A percentile compares a stretch with the other conserved stretches of the same genome.
These are phyloP conservation scores for Pseudogymnoascus sp. DNA, from an alignment of 2,329 filamentous ascomycete species.

Conservation along the genomic window DNA sequence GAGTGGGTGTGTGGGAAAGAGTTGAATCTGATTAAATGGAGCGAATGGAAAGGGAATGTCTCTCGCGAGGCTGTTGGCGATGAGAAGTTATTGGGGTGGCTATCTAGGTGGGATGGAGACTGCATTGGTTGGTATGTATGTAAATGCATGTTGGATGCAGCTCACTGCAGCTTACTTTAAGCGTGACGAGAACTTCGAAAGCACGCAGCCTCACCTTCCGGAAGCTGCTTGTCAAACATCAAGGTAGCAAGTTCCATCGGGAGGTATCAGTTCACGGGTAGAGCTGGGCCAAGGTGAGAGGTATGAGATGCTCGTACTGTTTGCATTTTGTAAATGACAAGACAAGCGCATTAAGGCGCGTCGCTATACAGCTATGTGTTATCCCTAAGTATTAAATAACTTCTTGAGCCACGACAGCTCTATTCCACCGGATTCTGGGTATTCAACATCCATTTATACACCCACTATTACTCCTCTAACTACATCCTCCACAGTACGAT, in stretches of 20 bases:
- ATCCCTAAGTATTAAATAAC: not conserved
- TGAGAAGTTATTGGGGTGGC: not conserved
- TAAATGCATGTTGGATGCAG: not conserved
- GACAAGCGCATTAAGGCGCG: not conserved
- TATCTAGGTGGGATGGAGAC: too few species aligned
- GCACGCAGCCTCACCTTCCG: not conserved
- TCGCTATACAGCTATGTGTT: not conserved
- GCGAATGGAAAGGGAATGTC: not conserved
- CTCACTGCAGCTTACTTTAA: not conserved
- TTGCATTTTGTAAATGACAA: slow-evolving; percentile 3
- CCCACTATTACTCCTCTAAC: not conserved
- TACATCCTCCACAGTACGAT: too few species aligned
- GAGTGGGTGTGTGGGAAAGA: not conserved
- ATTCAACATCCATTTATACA: not conserved
- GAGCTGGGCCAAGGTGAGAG: not conserved
- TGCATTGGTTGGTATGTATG: not conserved
- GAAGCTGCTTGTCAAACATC: not conserved
- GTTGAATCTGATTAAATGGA: not conserved
- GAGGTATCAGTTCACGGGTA: not conserved
- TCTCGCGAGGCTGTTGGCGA: not conserved
- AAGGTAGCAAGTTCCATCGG: not conserved
- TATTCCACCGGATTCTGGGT: not conserved
- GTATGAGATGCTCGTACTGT: not conserved
- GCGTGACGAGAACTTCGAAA: not conserved
- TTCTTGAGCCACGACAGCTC: not conserved